phyloP scores from a whole-genome alignment of 1,139 yeast species.

The Wickerhamiella infanticola region DNA sequence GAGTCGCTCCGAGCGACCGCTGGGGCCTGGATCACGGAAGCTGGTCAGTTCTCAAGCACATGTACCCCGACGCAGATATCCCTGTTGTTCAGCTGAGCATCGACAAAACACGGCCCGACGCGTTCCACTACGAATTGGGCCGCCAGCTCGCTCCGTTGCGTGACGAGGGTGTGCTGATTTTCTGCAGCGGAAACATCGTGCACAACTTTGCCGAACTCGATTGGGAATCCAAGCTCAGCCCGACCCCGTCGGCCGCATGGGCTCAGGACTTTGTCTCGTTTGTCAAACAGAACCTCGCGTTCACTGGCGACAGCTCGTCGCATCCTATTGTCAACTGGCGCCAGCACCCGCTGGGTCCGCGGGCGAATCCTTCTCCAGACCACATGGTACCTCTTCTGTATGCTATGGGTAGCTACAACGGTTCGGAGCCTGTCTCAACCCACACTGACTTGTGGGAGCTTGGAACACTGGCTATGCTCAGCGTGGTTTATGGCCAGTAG shows the following conservation, averaged over 20 bases:
- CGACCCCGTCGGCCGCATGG: slow-evolving; percentile 9
- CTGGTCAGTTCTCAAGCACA: slow-evolving; percentile 12
- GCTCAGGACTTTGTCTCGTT: slow-evolving; percentile 7
- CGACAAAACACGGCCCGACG: slow-evolving; percentile 6
- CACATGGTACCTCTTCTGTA: slow-evolving; percentile 14
- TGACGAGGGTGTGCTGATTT: slow-evolving; percentile 13
- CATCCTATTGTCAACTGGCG: slow-evolving; percentile 13
- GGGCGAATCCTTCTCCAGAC: slow-evolving; percentile 11
- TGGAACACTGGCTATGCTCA: neutral
- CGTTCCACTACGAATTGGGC: slow-evolving; percentile 13
- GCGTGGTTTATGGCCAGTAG: neutral
- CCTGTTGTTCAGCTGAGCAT: slow-evolving; percentile 14
- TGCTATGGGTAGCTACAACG: slow-evolving; percentile 10
- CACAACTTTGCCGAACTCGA: slow-evolving; percentile 10
- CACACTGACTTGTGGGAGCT: neutral
- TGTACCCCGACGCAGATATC: slow-evolving; percentile 14
- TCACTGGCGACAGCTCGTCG: slow-evolving; percentile 4
- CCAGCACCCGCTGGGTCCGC: slow-evolving; percentile 8
- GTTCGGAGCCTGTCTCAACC: slow-evolving; percentile 6
- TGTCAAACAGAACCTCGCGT: slow-evolving; percentile 4
- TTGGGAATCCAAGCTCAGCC: neutral
- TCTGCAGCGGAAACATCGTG: slow-evolving; percentile 13
- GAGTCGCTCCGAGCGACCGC: slow-evolving; percentile 1
- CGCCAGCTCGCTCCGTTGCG: slow-evolving; percentile 10
- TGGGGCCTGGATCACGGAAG: slow-evolving; percentile 17